Base-by-base conservation (phyloP, 768 basidiomycete genomes). In the Boletus tomentosulus region DNA sequence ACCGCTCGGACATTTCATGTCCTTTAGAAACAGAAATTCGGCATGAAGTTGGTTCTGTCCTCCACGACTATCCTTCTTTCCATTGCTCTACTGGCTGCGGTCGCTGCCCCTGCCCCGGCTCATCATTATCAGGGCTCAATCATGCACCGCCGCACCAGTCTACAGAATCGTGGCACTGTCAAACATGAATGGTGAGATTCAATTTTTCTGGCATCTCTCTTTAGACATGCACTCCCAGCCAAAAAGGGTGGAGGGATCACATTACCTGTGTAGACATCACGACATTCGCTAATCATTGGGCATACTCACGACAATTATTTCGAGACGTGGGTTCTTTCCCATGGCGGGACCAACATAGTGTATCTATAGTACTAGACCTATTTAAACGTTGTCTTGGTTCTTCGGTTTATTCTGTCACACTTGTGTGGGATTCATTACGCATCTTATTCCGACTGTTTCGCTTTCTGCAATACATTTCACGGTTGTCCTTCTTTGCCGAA, bases 11-110 rank as follows among this genome's bases (percentile, higher is more conserved):
- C 13, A 30, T 42, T 3, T 33, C 27, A 13, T 15, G 43, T 13
- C 15, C 30, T 8, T 12, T n/a, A 27, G 31, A 3, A 43, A 3
- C 34, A 24, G 38, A 15, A 38, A 38, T n/a, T 41, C 16, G n/a
- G 10, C 51, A 60, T 62, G 49, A 27, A 27, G 54, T 19, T 51
- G 22, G 13, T 57, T n/a, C 24, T 52, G 11, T 52, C 48, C 15
- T 30, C n/a, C n/a, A 46, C 39, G 2, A 33, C 13, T 35, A 31
- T 57, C 27, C 47, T 57, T 25, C 15, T 57, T 37, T 50, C 46
- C 35, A 25, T 57, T 4, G 24, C 38, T 11, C 28, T 28, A 5
- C 42, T 63, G 24, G 46, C 42, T 43, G 39, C 30, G 7, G 4
- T 31, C 7, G 45, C 31, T 1, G 24, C 19, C 9, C 52, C 58